Percentiles rank a stretch among this genome's conserved stretches.
Evolutionary conservation across 2,329 filamentous ascomycete genomes (phyloP).

Genomic region (Alternaria ventricosa): DNA sequence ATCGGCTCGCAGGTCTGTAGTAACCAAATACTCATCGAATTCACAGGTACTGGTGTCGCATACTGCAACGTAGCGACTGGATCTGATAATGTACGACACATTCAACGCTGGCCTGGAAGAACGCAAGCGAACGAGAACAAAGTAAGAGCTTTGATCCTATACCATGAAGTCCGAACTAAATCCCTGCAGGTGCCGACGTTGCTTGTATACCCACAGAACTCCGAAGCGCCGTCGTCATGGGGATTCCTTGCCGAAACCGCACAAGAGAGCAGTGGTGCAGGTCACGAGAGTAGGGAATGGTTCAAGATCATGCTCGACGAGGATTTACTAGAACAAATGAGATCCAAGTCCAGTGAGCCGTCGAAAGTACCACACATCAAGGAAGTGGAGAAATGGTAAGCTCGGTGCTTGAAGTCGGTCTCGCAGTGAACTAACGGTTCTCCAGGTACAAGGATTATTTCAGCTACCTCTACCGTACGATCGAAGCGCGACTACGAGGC

Average conservation of each 20-base stretch:
- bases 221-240: conserved; percentile 55
- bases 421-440: conserved; percentile 49
- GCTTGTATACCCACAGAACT: conserved; percentile 56
- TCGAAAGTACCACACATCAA: conserved; percentile 42
- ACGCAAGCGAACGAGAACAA: conserved; percentile 62
- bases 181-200: conserved; percentile 55
- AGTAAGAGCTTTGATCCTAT: background rate
- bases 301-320: conserved; percentile 63
- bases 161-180: background rate
- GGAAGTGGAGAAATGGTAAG: conserved; percentile 58
- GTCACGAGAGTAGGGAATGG: conserved; percentile 56
- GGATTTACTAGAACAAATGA: conserved; percentile 43
- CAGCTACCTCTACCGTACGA: conserved; percentile 53
- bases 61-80: conserved; percentile 45
- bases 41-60: conserved; percentile 42
- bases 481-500: conserved; percentile 52
- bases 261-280: conserved; percentile 48
- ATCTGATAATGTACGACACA: conserved; percentile 35
- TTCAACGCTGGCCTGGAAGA: conserved; percentile 61
- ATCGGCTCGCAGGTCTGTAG: background rate
- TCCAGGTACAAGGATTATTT: conserved; percentile 56
- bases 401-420: background rate
- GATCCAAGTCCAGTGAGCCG: conserved; percentile 11
- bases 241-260: conserved; percentile 57
- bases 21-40: background rate